A percentile compares a stretch with the other conserved stretches of the same genome.
These are phyloP conservation scores for Nakaseomyces kungkrabaensis DNA, from an alignment of 1,139 yeast genomes.

Conservation along the genomic window DNA sequence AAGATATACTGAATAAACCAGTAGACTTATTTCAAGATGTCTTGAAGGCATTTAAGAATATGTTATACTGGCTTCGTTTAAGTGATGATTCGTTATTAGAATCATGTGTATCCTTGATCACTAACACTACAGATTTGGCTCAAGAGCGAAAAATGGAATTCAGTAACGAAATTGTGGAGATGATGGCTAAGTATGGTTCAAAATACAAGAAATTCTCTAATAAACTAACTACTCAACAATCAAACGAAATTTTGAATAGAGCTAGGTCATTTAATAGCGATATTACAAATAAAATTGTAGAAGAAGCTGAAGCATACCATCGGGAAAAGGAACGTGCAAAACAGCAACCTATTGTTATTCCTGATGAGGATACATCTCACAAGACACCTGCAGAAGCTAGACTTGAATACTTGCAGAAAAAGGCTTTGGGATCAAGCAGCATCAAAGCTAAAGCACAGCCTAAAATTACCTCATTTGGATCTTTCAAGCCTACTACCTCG, in stretches of 20 bases:
- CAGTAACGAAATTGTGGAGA: conserved; percentile 40
- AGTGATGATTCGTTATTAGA: conserved; percentile 68
- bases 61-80: conserved; percentile 70
- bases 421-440: conserved; percentile 22
- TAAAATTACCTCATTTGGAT: conserved; percentile 41
- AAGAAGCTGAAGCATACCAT: conserved; percentile 37
- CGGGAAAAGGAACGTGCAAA: conserved; percentile 21
- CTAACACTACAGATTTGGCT: conserved; percentile 57
- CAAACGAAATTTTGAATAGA: conserved; percentile 44
- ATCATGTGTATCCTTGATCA: conserved; percentile 64
- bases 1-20: conserved; percentile 30
- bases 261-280: conserved; percentile 45
- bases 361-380: conserved; percentile 3
- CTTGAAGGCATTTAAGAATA: conserved; percentile 42
- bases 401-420: conserved; percentile 24
- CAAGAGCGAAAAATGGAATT: conserved; percentile 40
- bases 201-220: conserved; percentile 59
- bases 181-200: conserved; percentile 54
- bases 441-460: conserved; percentile 35
- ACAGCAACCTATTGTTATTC: not conserved
- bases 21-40: conserved; percentile 31
- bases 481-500: conserved; percentile 28
- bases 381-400: conserved; percentile 16
- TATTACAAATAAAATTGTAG: conserved; percentile 43
- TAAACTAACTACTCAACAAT: conserved; percentile 50